Evolutionary conservation across 805 yeast species (phyloP).

Genomic region (Lachancea nothofagi): DNA sequence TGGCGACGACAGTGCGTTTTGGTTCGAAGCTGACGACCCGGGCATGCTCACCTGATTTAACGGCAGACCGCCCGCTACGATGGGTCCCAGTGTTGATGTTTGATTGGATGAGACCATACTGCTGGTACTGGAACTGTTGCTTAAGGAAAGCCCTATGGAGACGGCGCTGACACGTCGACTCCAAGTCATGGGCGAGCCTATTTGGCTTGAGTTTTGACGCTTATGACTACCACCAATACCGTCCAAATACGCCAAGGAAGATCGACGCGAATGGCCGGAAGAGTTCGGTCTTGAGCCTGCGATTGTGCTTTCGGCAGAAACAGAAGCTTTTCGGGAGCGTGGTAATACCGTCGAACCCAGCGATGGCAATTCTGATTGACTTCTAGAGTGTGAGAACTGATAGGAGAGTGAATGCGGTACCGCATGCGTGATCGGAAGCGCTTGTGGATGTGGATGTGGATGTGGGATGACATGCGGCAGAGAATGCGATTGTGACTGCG

Average conservation of each 20-base stretch:
- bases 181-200: slow-evolving; percentile 2
- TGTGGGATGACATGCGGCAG: not conserved
- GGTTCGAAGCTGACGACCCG: not conserved
- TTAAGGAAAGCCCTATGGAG: slow-evolving; percentile 1
- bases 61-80: not conserved
- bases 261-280: slow-evolving; percentile 4
- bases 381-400: slow-evolving; percentile 4
- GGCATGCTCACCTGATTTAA: not conserved
- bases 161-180: not conserved
- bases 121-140: slow-evolving; percentile 7
- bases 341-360: not conserved
- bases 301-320: not conserved
- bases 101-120: slow-evolving; percentile 4
- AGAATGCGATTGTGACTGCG: not conserved
- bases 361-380: slow-evolving; percentile 6
- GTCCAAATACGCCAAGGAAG: slow-evolving; percentile 8
- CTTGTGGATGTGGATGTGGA: not conserved
- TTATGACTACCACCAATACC: not conserved
- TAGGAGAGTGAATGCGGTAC: not conserved
- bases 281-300: not conserved
- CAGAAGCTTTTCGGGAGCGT: slow-evolving; percentile 2
- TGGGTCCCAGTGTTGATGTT: not conserved
- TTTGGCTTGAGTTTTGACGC: slow-evolving; percentile 1
- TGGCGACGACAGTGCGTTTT: not conserved
- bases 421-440: not conserved